Evolutionary conservation across 1,284 basidiomycete species (phyloP), one percentile per base, ranked within the genome.

Genomic region (Tilletiaria anomala): DNA sequence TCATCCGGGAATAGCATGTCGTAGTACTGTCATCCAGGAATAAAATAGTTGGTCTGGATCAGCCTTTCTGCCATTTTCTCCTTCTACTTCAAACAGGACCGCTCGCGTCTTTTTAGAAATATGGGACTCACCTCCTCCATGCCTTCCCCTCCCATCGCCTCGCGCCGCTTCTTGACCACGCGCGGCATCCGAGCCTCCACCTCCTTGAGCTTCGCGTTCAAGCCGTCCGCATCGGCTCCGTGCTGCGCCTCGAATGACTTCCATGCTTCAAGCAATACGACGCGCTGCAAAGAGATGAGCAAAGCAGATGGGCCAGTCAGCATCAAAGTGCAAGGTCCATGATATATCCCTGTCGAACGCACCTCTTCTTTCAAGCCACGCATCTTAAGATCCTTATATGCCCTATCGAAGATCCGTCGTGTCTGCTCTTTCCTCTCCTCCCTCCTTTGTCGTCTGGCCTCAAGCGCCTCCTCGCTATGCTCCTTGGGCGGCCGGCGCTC

Each of bases 141-240:
- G 11, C 43, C 54, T 26, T 50, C 40, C n/a, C 42, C 51, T n/a
- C 46, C 55, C 2, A 36, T 40, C 0, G 53, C 19, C 12, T 53
- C 43, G 18, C 54, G 32, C 14, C 63, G 47, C 55, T 81, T 78
- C 71, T 85, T 86, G 68, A 80, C 80, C 34, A 86, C 82, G 40
- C 85, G 80, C 3, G 89, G 89, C 78, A 88, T 82, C 79, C 85
- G 84, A 39, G 72, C 76, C 56, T 88, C 76, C 12, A 96, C 86
- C 69, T 79, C 81, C 19, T 75, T 73, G 21, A 82, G 73, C n/a
- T 53, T 52, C 2, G 37, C 32, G 26, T 8, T 8, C 26, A n/a
- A 29, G 26, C 26, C 26, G 3, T 40, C n/a, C 5, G 46, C 47
- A 14, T 24, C 37, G 15, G 26, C n/a, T 20, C 32, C 39, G 53